A percentile compares a stretch with the other conserved stretches of the same genome.
phyloP scores from a whole-genome alignment of 2,329 filamentous ascomycete species.

The Paraconiothyrium sp. region DNA sequence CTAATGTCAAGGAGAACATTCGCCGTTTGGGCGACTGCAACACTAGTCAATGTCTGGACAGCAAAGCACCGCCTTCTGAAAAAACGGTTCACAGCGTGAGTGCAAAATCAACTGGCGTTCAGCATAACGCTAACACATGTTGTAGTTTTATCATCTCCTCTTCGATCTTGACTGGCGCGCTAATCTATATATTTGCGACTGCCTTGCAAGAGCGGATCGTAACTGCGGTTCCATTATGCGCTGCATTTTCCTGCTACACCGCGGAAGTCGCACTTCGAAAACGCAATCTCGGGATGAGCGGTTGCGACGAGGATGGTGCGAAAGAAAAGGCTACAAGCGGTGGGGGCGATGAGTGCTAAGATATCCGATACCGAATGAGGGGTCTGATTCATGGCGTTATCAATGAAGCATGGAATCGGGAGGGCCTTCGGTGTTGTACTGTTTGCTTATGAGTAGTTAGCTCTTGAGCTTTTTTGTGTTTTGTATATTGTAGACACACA shows the following conservation, averaged over 20 bases:
- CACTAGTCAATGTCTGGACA: background rate
- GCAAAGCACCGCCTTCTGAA: background rate
- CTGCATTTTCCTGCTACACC: background rate
- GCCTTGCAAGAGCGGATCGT: background rate
- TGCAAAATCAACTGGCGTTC: background rate
- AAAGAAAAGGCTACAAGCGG: too few relatives aligned
- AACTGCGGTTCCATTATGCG: background rate
- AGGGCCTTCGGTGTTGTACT: too few relatives aligned
- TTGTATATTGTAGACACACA: too few relatives aligned
- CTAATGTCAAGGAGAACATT: background rate
- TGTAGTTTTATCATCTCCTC: background rate
- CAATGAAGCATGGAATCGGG: too few relatives aligned
- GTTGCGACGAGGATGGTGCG: too few relatives aligned
- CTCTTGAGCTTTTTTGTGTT: too few relatives aligned
- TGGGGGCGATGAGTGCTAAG: too few relatives aligned
- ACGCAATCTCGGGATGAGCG: background rate
- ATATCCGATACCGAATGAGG: too few relatives aligned
- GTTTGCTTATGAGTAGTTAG: too few relatives aligned
- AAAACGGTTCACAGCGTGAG: background rate
- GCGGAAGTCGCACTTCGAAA: background rate
- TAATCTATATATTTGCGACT: background rate
- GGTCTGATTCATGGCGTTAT: too few relatives aligned
- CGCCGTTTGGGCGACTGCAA: conserved; percentile 1
- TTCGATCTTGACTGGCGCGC: background rate
- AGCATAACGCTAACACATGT: too few relatives aligned